Evolutionary conservation across 805 yeast species (phyloP).

Genomic region (Debaryomyces maramus): DNA sequence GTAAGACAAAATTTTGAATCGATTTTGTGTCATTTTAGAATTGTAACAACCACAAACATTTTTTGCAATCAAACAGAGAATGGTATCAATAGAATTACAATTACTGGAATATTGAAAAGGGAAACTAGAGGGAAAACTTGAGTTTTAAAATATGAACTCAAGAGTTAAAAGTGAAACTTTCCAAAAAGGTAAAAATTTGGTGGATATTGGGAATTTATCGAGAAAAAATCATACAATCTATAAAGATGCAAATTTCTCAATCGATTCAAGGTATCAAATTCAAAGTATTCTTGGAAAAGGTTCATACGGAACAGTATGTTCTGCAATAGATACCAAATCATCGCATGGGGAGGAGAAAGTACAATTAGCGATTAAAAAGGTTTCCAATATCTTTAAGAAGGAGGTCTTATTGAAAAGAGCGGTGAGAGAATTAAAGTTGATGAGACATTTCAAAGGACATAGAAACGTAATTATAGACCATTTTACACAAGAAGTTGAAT

Average conservation of each 20-base stretch:
- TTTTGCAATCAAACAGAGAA: slow-evolving; percentile 4
- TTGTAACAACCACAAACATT: slow-evolving; percentile 3
- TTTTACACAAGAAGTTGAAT: not conserved
- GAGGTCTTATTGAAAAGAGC: slow-evolving; percentile 76
- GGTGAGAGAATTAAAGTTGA: slow-evolving; percentile 74
- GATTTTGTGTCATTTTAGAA: slow-evolving; percentile 2
- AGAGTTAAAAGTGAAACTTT: not conserved
- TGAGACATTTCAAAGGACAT: slow-evolving; percentile 85
- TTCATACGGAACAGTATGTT: slow-evolving; percentile 82
- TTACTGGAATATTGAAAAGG: not conserved
- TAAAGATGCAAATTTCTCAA: slow-evolving; percentile 56
- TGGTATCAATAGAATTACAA: no score
- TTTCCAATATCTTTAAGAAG: slow-evolving; percentile 64
- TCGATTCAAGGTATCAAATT: slow-evolving; percentile 61
- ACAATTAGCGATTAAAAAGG: slow-evolving; percentile 78
- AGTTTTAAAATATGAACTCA: slow-evolving; percentile 8
- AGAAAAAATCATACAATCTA: slow-evolving; percentile 1
- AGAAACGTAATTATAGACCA: slow-evolving; percentile 49
- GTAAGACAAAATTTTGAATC: not conserved
- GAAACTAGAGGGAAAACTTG: not conserved
- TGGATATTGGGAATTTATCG: slow-evolving; percentile 1
- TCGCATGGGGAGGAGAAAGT: slow-evolving; percentile 20
- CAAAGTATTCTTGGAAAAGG: slow-evolving; percentile 72
- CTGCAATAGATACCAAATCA: slow-evolving; percentile 57
- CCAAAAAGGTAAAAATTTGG: not conserved